Evolutionary conservation across 768 basidiomycete species (phyloP), one percentile per base, ranked within the genome.

Genomic region (Paxillus ammoniavirescens): DNA sequence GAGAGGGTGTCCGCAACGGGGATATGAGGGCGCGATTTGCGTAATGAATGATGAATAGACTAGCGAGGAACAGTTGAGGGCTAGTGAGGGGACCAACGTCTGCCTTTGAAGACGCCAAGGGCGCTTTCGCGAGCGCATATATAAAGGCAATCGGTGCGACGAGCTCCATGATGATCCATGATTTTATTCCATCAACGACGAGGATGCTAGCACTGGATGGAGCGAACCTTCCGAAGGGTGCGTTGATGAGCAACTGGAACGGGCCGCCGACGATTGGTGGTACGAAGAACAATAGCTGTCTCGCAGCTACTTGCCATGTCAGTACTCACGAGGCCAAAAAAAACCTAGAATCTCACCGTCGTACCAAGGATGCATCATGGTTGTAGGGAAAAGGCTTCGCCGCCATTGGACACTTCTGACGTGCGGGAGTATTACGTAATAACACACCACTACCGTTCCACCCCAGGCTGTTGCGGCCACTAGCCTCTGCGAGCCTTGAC

Each of bases 101-200:
- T 41, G 58, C 51, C 4, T 65, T 47, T 23, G 73, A 64, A 35
- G 71, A 56, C 0, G 79, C 75, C 42, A 83, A 73, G 10, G 84
- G 83, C 0, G 79, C 76, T 3, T 72, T 70, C 26, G 74, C 57
- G 67, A 82, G 78, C 0, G 77, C 68, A 62, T 76, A 67, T n/a
- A 80, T 23, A 67, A 91, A 85, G 14, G 68, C 58, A 36, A 77
- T 28, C 1, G 87, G 87, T 0, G 88, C 77, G 18, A 85, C 73
- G 35, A 87, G 70, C 61, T 91, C 89, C 90, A 91, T 91, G 52
- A 78, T 8, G 13, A 91, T 89, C 89, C 89, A 92, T n/a, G 87
- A 58, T 54, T 64, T 72, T 54, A 77, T 70, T 21, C 86, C 88
- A 57, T 91, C 80, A 7, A 89, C 59, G 10, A 83, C 68, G 56